Conservation (phyloP, 108 stramenopile species). For the Nitzschia putrida region DNA sequence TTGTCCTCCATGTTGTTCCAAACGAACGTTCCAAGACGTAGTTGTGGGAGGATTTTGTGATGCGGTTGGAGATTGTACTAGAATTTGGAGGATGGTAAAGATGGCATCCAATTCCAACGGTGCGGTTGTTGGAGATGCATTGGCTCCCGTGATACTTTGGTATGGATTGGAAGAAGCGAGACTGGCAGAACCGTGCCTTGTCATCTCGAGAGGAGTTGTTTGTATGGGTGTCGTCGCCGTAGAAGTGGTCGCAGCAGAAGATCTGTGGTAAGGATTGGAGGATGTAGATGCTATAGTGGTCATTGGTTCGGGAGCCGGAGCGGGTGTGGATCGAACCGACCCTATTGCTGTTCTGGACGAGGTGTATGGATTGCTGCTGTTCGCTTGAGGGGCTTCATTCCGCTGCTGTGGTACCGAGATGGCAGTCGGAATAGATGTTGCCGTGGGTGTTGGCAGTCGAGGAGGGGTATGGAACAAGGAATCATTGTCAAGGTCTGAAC, state of each 20-base stretch:
- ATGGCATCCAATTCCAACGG: too few relatives aligned
- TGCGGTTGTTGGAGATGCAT: too few relatives aligned
- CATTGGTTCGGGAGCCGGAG: too few relatives aligned
- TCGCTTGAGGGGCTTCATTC: background rate
- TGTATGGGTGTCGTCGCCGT: background rate
- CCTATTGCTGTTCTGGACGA: too few relatives aligned
- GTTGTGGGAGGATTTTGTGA: background rate
- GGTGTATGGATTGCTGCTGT: slow-evolving; percentile 6
- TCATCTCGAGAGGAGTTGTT: background rate
- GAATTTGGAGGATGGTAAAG: background rate
- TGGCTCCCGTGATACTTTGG: too few relatives aligned
- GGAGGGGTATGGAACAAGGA: too few relatives aligned
- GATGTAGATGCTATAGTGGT: background rate
- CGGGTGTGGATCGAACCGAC: too few relatives aligned
- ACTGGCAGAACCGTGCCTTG: background rate
- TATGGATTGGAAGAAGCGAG: background rate
- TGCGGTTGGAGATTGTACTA: background rate
- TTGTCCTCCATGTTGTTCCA: slow-evolving; percentile 4
- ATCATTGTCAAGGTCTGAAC: too few relatives aligned
- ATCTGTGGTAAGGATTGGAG: background rate
- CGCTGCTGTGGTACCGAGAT: background rate
- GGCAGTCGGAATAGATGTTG: background rate
- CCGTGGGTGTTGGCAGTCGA: background rate
- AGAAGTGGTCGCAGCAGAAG: background rate
- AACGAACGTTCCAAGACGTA: background rate